Percentiles rank a stretch among this genome's conserved stretches.
These are phyloP conservation scores for Mortierella sp. DNA, from an alignment of 371 early-diverging fungal genomes.

Conservation along the genomic window DNA sequence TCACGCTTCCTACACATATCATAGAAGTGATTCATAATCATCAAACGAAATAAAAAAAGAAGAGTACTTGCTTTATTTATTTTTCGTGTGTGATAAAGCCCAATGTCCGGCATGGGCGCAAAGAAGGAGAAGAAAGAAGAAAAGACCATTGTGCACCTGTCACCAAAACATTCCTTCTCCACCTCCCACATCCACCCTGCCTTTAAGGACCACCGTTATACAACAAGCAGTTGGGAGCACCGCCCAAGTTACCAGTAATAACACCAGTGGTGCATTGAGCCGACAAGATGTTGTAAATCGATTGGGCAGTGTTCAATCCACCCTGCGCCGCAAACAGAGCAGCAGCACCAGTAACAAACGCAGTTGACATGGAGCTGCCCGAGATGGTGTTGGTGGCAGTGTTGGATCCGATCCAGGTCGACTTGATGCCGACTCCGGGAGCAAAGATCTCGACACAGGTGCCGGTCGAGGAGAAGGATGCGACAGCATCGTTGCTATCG, in stretches of 20 bases:
- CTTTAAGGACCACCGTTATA: slow-evolving; percentile 29
- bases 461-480: slow-evolving; percentile 75
- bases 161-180: not conserved
- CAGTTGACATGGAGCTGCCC: slow-evolving; percentile 81
- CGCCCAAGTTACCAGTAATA: slow-evolving; percentile 35
- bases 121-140: not conserved
- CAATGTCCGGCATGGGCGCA: not conserved
- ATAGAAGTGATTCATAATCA: too few relatives aligned
- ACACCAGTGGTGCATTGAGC: slow-evolving; percentile 15
- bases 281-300: slow-evolving; percentile 33
- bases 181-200: not conserved
- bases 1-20: too few relatives aligned
- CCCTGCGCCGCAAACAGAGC: slow-evolving; percentile 58
- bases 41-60: not conserved
- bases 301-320: slow-evolving; percentile 28
- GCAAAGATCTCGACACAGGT: slow-evolving; percentile 60
- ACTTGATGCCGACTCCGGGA: slow-evolving; percentile 58
- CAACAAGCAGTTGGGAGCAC: slow-evolving; percentile 42
- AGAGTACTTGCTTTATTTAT: not conserved
- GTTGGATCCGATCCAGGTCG: slow-evolving; percentile 44
- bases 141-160: not conserved
- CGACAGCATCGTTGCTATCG: slow-evolving; percentile 74
- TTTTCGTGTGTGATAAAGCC: not conserved
- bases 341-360: slow-evolving; percentile 85
- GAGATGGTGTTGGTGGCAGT: slow-evolving; percentile 52